Conservation (phyloP, 1,139 yeast species). For the Nematodospora anomalae region DNA sequence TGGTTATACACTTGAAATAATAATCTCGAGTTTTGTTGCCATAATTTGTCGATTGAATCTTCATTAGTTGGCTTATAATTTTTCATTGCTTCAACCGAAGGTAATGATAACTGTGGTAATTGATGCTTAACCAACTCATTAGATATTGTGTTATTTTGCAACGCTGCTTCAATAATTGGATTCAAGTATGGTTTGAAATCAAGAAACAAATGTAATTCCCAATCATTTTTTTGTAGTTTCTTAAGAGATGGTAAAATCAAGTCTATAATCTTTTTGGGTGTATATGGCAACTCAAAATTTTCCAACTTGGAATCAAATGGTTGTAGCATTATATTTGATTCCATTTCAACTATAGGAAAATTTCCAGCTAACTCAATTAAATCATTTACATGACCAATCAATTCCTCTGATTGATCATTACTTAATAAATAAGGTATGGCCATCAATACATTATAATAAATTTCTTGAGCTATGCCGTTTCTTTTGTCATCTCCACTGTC, state of each 20-base stretch:
- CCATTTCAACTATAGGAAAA: slow-evolving; percentile 29
- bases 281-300: slow-evolving; percentile 50
- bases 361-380: slow-evolving; percentile 46
- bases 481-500: slow-evolving; percentile 31
- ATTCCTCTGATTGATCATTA: slow-evolving; percentile 38
- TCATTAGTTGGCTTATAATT: slow-evolving; percentile 23
- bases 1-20: slow-evolving; percentile 64
- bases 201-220: slow-evolving; percentile 33
- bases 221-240: slow-evolving; percentile 30
- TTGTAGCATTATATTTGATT: slow-evolving; percentile 28
- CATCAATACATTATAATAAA: slow-evolving; percentile 62
- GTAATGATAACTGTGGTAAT: slow-evolving; percentile 49
- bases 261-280: slow-evolving; percentile 49
- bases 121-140: slow-evolving; percentile 43
- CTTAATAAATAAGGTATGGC: slow-evolving; percentile 69
- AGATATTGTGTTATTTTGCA: slow-evolving; percentile 39
- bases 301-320: slow-evolving; percentile 40
- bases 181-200: slow-evolving; percentile 31
- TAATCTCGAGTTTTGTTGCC: slow-evolving; percentile 54
- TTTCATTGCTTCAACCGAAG: slow-evolving; percentile 40
- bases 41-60: slow-evolving; percentile 39
- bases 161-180: slow-evolving; percentile 40
- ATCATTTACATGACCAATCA: slow-evolving; percentile 40
- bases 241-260: slow-evolving; percentile 58
- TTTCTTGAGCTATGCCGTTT: slow-evolving; percentile 64